Conservation (phyloP, 305 asterid genomes). For the Striga hermonthica region DNA sequence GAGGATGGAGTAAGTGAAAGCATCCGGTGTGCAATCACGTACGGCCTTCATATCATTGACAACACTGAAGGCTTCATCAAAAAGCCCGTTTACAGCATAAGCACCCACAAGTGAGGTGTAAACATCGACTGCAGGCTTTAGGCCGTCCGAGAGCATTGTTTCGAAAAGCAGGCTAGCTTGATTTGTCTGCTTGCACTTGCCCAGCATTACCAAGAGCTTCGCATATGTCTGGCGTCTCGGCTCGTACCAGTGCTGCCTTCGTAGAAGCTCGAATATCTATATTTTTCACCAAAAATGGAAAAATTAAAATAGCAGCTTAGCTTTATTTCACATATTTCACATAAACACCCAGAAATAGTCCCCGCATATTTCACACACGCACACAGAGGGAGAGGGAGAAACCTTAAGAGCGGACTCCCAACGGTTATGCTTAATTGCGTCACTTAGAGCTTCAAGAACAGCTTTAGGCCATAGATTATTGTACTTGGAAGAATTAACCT, state of each 20-base stretch:
- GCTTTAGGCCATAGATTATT: conserved; percentile 77
- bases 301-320: neutral
- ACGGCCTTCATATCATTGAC: conserved; percentile 62
- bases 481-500: conserved; percentile 71
- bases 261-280: conserved; percentile 81
- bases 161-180: conserved; percentile 71
- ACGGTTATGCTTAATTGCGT: conserved; percentile 55
- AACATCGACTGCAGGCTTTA: conserved; percentile 62
- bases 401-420: conserved; percentile 95
- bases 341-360: neutral
- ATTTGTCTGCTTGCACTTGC: conserved; percentile 76
- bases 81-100: conserved; percentile 62
- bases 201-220: conserved; percentile 77
- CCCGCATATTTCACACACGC: no score
- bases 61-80: conserved; percentile 54
- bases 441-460: conserved; percentile 68
- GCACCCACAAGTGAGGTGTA: conserved; percentile 83
- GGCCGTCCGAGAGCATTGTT: conserved; percentile 66
- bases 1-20: conserved; percentile 69
- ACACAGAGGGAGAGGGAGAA: conserved; percentile 16
- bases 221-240: conserved; percentile 71
- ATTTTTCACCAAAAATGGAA: conserved; percentile 20
- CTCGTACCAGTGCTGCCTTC: conserved; percentile 82
- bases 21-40: conserved; percentile 69
- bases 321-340: no score